A percentile compares a stretch with the other conserved stretches of the same genome.
These are phyloP conservation scores for Penicillium sp. DNA, from an alignment of 2,329 filamentous ascomycete genomes.

Conservation along the genomic window DNA sequence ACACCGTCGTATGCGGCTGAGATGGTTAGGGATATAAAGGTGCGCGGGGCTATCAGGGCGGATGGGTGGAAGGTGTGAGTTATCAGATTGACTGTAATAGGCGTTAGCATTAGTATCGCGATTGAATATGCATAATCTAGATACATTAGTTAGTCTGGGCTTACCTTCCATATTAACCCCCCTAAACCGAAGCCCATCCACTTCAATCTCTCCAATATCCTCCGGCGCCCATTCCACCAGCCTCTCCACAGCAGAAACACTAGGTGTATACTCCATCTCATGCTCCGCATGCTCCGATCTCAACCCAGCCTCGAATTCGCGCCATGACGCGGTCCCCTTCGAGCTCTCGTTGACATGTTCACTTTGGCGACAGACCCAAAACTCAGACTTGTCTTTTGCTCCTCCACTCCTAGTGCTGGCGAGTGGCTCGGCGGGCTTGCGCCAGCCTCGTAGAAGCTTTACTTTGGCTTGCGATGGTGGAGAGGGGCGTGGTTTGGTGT, in stretches of 20 bases:
- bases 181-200: constrained; percentile 15
- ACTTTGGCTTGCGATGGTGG: constrained; percentile 40
- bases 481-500: constrained; percentile 38
- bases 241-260: constrained; percentile 38
- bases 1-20: constrained; percentile 37
- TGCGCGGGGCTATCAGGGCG: constrained; percentile 40
- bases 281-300: constrained; percentile 48
- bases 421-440: constrained; percentile 6
- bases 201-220: constrained; percentile 23
- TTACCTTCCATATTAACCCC: constrained; percentile 39
- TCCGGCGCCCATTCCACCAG: constrained; percentile 38
- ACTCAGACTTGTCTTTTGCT: constrained; percentile 32
- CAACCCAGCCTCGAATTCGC: constrained; percentile 47
- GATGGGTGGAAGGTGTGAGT: constrained; percentile 45
- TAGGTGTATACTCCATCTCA: constrained; percentile 51
- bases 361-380: constrained; percentile 51
- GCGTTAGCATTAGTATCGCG: background rate
- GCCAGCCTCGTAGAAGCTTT: constrained; percentile 33
- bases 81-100: constrained; percentile 41
- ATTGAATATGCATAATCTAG: background rate
- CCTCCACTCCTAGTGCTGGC: background rate
- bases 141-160: too few species aligned
- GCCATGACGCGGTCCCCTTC: constrained; percentile 45
- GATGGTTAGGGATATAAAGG: constrained; percentile 42
- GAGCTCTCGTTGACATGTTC: constrained; percentile 39